phyloP scores from a whole-genome alignment of 2,329 filamentous ascomycete genomes.

The Anthostomella pinea region DNA sequence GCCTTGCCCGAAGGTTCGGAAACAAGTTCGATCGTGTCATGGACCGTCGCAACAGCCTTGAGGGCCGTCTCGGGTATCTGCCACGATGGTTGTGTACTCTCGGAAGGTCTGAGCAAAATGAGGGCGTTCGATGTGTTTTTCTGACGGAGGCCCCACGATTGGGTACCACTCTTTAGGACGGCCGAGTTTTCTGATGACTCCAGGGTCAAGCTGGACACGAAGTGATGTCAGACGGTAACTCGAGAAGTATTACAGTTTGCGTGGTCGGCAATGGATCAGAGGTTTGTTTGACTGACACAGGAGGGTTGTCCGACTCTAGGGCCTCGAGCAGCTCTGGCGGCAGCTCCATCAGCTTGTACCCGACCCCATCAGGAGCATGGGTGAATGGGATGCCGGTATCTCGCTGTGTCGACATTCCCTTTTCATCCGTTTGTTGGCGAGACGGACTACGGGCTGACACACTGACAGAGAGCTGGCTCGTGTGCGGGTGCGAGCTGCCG shows the following conservation, averaged over 20 bases:
- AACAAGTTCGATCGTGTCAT: conserved; percentile 62
- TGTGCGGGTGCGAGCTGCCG: neutral
- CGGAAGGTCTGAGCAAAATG: conserved; percentile 46
- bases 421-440: too few relatives aligned
- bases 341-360: conserved; percentile 62
- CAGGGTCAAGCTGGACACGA: conserved; percentile 45
- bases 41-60: conserved; percentile 52
- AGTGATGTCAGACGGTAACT: conserved; percentile 1
- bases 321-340: conserved; percentile 55
- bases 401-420: conserved; percentile 45
- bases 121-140: conserved; percentile 68
- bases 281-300: conserved; percentile 44
- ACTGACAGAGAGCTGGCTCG: too few relatives aligned
- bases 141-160: conserved; percentile 58
- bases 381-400: conserved; percentile 47
- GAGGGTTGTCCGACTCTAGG: conserved; percentile 52
- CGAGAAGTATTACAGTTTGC: neutral
- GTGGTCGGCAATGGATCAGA: neutral
- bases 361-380: conserved; percentile 45
- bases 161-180: conserved; percentile 49
- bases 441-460: too few relatives aligned
- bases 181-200: conserved; percentile 51
- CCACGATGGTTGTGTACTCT: conserved; percentile 10
- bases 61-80: conserved; percentile 37
- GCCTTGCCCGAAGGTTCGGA: conserved; percentile 36